A percentile compares a stretch with the other conserved stretches of the same genome.
Evolutionary conservation across 176 grass and related monocot species (phyloP).

Genomic region (Guadua angustifolia): DNA sequence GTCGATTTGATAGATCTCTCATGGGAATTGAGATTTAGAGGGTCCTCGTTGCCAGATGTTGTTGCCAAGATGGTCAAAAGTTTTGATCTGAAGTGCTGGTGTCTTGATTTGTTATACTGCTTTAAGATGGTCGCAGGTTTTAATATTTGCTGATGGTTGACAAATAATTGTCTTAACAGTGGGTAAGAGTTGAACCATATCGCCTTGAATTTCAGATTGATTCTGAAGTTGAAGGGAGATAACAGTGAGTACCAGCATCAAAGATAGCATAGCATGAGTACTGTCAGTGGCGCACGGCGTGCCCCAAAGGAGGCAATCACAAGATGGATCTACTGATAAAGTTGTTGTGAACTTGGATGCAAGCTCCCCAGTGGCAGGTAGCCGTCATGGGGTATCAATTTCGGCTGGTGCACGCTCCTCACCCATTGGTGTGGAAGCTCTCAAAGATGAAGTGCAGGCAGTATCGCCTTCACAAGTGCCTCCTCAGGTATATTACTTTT

Average conservation of each 20-base stretch:
- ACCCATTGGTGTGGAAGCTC: constrained; percentile 57
- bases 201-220: constrained; percentile 38
- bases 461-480: constrained; percentile 51
- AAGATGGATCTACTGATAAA: constrained; percentile 47
- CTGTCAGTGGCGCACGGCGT: constrained; percentile 13
- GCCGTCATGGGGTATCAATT: background rate
- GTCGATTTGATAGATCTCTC: constrained; percentile 12
- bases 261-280: constrained; percentile 48
- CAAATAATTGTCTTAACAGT: background rate
- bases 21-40: background rate
- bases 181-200: background rate
- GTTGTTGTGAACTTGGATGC: constrained; percentile 41
- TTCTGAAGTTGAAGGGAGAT: background rate
- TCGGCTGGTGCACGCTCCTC: constrained; percentile 22
- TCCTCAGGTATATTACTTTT: constrained; percentile 26
- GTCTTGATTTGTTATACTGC: too few species aligned
- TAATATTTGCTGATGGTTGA: background rate
- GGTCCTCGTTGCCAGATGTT: background rate
- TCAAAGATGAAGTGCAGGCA: constrained; percentile 53
- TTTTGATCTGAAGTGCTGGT: background rate
- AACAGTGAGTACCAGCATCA: constrained; percentile 17
- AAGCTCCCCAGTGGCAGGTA: constrained; percentile 17
- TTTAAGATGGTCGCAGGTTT: too few species aligned
- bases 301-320: constrained; percentile 27
- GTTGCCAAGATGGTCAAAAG: background rate